Conservation (phyloP, 1,284 basidiomycete genomes). For the Malassezia equina region DNA sequence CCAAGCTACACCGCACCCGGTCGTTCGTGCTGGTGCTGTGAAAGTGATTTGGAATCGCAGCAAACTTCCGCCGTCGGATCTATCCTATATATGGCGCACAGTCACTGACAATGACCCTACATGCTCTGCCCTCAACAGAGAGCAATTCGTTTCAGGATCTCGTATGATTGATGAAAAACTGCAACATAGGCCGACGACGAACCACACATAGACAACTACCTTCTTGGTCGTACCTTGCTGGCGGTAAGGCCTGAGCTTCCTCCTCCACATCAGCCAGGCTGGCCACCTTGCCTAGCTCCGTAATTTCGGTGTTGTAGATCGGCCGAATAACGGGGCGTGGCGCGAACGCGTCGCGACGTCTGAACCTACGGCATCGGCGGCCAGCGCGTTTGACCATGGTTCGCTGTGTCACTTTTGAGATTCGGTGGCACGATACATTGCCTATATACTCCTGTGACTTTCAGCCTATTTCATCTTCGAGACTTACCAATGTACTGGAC, state of each 20-base stretch:
- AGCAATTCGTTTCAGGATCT: conserved; percentile 6
- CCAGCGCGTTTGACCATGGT: conserved; percentile 29
- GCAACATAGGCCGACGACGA: not conserved
- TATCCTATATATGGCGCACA: conserved; percentile 11
- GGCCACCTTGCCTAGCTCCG: not conserved
- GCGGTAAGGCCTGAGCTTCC: not conserved
- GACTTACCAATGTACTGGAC: conserved; percentile 38
- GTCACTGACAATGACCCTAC: not conserved
- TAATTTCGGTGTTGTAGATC: not conserved
- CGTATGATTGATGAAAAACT: conserved; percentile 9
- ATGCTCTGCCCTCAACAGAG: not conserved
- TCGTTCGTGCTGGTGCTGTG: not conserved
- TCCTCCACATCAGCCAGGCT: not conserved
- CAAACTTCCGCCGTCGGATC: not conserved
- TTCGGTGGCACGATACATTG: conserved; percentile 46
- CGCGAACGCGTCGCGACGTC: not conserved
- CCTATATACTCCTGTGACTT: conserved; percentile 46
- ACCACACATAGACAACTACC: not conserved
- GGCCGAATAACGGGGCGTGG: conserved; percentile 5
- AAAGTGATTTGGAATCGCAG: conserved; percentile 1
- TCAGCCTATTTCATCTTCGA: conserved; percentile 34
- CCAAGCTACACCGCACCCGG: not conserved
- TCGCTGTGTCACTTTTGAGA: conserved; percentile 45
- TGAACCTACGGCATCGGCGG: not conserved
- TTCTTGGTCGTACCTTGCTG: too few species aligned